Conservation (phyloP, 768 basidiomycete genomes). For the Psilocybe sp. region DNA sequence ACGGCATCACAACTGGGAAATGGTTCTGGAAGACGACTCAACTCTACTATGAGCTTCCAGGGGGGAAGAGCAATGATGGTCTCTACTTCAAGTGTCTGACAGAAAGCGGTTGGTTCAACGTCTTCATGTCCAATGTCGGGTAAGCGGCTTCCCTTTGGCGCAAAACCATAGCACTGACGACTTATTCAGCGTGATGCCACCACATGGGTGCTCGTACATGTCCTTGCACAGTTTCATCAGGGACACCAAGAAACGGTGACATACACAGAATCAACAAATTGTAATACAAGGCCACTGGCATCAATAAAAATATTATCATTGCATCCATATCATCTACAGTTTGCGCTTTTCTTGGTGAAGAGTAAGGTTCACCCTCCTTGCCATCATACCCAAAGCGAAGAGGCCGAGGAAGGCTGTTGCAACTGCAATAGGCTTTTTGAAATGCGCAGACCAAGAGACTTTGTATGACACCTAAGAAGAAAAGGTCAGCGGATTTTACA, state of each 20-base stretch:
- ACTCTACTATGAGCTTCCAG: constrained; percentile 44
- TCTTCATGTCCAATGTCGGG: constrained; percentile 49
- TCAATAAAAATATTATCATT: constrained; percentile 9
- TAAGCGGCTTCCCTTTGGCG: constrained; percentile 23
- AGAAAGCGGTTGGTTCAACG: constrained; percentile 33
- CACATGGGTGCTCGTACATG: constrained; percentile 36
- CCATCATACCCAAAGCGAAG: constrained; percentile 50
- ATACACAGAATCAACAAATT: constrained; percentile 10
- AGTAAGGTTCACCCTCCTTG: constrained; percentile 44
- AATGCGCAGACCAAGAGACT: constrained; percentile 74
- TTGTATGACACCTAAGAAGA: constrained; percentile 76
- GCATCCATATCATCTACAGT: constrained; percentile 18
- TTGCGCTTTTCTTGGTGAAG: constrained; percentile 46
- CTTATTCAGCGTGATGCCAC: constrained; percentile 22
- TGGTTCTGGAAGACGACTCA: constrained; percentile 59
- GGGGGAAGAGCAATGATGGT: constrained; percentile 42
- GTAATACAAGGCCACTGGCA: constrained; percentile 10
- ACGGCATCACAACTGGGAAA: constrained; percentile 37
- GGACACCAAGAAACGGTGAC: constrained; percentile 8
- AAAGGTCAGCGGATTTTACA: neutral
- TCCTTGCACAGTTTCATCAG: constrained; percentile 42
- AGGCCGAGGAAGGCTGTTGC: constrained; percentile 65
- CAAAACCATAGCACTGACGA: neutral
- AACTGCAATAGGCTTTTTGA: constrained; percentile 85
- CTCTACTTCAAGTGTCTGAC: constrained; percentile 42